Evolutionary conservation across 2,329 filamentous ascomycete genomes (phyloP), one percentile per base, ranked within the genome.

Genomic region (Seiridium unicorne): DNA sequence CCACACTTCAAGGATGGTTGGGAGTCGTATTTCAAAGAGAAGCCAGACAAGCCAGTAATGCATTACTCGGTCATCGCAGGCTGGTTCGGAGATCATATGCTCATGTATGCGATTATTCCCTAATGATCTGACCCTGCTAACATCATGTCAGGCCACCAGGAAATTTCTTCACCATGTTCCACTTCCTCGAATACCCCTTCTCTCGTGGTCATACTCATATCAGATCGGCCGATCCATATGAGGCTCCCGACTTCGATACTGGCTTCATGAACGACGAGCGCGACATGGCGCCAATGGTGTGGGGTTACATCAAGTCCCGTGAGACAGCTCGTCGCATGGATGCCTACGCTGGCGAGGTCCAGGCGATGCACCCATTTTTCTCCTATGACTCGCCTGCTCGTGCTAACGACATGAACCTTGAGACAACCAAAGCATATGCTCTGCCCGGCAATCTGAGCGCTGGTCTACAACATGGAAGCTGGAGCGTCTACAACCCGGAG

Each of bases 201-300:
- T 90, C 87, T 13, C 86, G 89, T 66, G 89, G 90, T 7, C 86
- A 75, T 57, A 91, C 84, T 2, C 87, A 92, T 74, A 91, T 92
- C 71, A 82, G 80, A 61, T 89, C 84, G n/a, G 77, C 89, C 3
- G 84, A 91, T 66, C 88, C 89, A 13, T 93, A 93, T 69, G 90
- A 88, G 51, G 78, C 80, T 11, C 90, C 90, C 0, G 90, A 93
- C 76, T 93, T 93, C 67, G 90, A 93, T 71, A 84, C 89, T 1
- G 89, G 90, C 31, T 93, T 93, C 79, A 92, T 93, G 90, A 93
- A 91, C 68, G 90, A 93, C 75, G 89, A 91, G 75, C 83, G 90
- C 32, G 91, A 93, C 69, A 93, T 93, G 90, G 89, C 87, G 1
- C 89, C 90, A 7, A 92, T 91, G 87, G 89, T 93, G 5, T 93